Base-by-base conservation (phyloP, 2,329 filamentous ascomycete genomes). In the Teratosphaeria pseudoeucalypti region DNA sequence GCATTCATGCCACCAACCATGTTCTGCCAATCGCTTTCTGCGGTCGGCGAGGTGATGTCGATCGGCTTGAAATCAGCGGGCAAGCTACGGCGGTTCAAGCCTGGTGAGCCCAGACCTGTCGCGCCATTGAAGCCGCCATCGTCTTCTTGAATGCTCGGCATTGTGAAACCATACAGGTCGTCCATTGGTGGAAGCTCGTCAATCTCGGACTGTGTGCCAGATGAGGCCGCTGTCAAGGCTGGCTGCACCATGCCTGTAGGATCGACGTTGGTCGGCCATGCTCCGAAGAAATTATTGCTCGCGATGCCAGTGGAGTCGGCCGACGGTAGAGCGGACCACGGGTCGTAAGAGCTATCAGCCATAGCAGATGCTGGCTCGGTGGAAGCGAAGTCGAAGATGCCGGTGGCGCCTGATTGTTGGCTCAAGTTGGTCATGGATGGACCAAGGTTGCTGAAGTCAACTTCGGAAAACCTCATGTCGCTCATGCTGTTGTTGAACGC, bases 171-270 rank as follows among this genome's bases (percentile, higher is more conserved):
- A 58, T 66, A 69, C 10, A 67, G 54, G 19, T 74, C 72, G 54
- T 74, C 71, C 56, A 69, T 67, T 6, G 62, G 62, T n/a, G 71
- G 69, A 16, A 72, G 64, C 57, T 74, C 72, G 55, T 73, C 72
- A 34, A 73, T 64, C 54, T 74, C 72, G 19, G 72, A 74, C 56
- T 72, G 69, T 5, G 71, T 73, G n/a, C 70, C 70, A 23, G 72
- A 73, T 7, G 72, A 74, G n/a, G 70, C 69, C 52, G 70, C 68
- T 32, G 72, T 73, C 61, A 74, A 61, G 16, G 72, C 72, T 56
- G 72, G 72, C 62, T 74, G 72, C n/a, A 65, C 63, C 47, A 66
- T 34, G 57, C 60, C 63, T 29, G 61, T 64, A 23, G 49, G 58
- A 39, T 71, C 68, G 34, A 59, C 60, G 47, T 60, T 61, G 14